Evolutionary conservation across 2,329 filamentous ascomycete genomes (phyloP), one percentile per base, ranked within the genome.

Genomic region (Apiospora phragmitis): DNA sequence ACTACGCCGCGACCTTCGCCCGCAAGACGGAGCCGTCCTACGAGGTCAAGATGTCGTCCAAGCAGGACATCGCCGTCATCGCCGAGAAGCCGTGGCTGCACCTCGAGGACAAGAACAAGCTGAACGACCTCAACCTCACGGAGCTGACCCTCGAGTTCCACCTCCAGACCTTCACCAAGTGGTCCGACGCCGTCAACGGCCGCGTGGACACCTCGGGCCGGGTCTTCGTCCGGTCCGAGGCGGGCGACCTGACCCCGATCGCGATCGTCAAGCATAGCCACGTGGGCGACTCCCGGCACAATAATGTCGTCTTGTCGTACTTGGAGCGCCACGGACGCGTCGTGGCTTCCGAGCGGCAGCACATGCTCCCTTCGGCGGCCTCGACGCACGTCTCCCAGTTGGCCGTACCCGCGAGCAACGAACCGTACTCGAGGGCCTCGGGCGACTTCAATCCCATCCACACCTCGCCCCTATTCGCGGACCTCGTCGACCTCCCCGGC

Each of bases 1-100:
- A 98, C 82, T 98, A 90, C 76, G 92, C 97, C 84, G 98, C 97
- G 84, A 98, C 96, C 8, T 98, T 98, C 90, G 94, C 98, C 84
- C 92, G 95, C 80, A 97, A 97, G 88, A 89, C 90, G 3, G 95
- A 98, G 85, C 95, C 92, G 3, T 94, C 94, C 0, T 95, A 97
- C 86, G 92, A 97, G 82, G 86, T 98, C 41, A 91, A 95, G 77
- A 88, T 98, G 67, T 91, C 88, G 21, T 94, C 93, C 7, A 91
- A 88, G 80, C 96, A 95, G 84, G 95, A 98, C 77, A 91, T 98
- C 43, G 94, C 95, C 69, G 92, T 98, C 47, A 88, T 98, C 65
- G 92, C 93, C 76, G 97, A 94, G 42, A 98, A 98, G 89, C 92
- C 97, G 81, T 98, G 95, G 95, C 97, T 98, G 87, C 90, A 91